Evolutionary conservation across 1,139 yeast genomes (phyloP).

Genomic region (Entelexis sorbosivorans): DNA sequence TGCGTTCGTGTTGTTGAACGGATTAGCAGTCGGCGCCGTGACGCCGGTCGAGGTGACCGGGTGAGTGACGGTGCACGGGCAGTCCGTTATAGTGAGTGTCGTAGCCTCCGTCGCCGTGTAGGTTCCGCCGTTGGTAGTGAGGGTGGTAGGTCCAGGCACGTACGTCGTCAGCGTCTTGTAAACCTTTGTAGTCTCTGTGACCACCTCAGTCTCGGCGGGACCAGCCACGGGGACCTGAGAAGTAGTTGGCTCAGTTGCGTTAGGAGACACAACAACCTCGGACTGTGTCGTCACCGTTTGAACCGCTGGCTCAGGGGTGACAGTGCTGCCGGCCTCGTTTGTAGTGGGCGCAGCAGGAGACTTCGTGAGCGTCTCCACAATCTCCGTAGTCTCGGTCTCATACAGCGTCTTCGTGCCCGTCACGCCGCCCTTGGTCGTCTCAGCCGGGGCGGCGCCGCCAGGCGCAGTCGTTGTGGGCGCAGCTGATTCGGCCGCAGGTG

Average conservation of each 20-base stretch:
- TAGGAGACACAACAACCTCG: not conserved
- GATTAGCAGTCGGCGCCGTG: slow-evolving; percentile 6
- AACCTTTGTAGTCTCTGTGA: slow-evolving; percentile 9
- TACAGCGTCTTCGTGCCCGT: slow-evolving; percentile 23
- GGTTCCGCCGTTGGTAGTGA: slow-evolving; percentile 22
- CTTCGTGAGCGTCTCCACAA: slow-evolving; percentile 2
- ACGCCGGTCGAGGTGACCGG: not conserved
- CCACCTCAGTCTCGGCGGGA: not conserved
- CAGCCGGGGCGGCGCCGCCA: slow-evolving; percentile 6
- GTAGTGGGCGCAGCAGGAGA: not conserved
- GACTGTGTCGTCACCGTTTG: not conserved
- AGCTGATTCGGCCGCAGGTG: not conserved
- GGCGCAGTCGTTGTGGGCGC: not conserved
- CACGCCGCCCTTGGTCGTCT: not conserved
- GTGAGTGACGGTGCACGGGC: slow-evolving; percentile 38
- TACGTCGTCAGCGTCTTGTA: slow-evolving; percentile 35
- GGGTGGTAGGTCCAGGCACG: slow-evolving; percentile 35
- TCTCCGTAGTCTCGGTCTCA: slow-evolving; percentile 24
- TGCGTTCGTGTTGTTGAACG: not conserved
- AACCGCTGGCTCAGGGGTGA: not conserved
- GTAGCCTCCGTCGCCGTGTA: slow-evolving; percentile 36
- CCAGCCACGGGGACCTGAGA: slow-evolving; percentile 7
- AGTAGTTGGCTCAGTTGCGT: not conserved
- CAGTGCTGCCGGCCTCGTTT: not conserved
- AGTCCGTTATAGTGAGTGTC: slow-evolving; percentile 35